These are phyloP conservation scores for Macrolepiota dolichaula DNA, from an alignment of 768 basidiomycete genomes.

Conservation along the genomic window DNA sequence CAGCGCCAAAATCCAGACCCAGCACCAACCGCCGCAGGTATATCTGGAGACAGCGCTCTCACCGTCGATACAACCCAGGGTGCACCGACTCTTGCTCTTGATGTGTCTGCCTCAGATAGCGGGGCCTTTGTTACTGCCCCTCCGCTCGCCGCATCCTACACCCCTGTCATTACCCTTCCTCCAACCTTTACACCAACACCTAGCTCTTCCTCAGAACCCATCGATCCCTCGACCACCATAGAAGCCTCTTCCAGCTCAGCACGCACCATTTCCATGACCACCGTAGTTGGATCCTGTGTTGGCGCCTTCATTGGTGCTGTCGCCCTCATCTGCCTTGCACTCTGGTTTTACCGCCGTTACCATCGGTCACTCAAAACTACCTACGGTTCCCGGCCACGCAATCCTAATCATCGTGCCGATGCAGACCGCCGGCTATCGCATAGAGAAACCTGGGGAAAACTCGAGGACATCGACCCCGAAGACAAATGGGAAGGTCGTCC, in stretches of 20 bases:
- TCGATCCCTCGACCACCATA: slow-evolving; percentile 6
- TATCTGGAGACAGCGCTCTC: slow-evolving; percentile 16
- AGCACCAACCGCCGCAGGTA: slow-evolving; percentile 13
- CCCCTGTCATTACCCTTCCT: slow-evolving; percentile 2
- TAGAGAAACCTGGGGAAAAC: slow-evolving; percentile 54
- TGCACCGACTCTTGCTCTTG: not conserved
- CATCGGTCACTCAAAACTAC: slow-evolving; percentile 37
- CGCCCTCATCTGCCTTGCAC: slow-evolving; percentile 45
- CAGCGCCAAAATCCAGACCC: slow-evolving; percentile 14
- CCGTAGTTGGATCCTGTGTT: slow-evolving; percentile 62
- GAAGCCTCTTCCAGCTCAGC: slow-evolving; percentile 15
- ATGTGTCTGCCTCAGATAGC: not conserved
- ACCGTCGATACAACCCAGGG: slow-evolving; percentile 3
- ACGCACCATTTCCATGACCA: slow-evolving; percentile 38
- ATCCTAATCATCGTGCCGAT: slow-evolving; percentile 37
- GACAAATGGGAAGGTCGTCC: slow-evolving; percentile 39
- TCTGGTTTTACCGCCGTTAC: slow-evolving; percentile 55
- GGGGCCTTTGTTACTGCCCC: not conserved
- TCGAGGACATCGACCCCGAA: slow-evolving; percentile 41
- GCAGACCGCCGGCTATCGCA: slow-evolving; percentile 43
- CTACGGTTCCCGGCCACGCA: slow-evolving; percentile 22
- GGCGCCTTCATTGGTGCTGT: slow-evolving; percentile 56
- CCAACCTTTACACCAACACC: slow-evolving; percentile 1
- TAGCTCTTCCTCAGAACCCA: slow-evolving; percentile 2
- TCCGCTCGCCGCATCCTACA: not conserved